A percentile compares a stretch with the other conserved stretches of the same genome.
Conservation (phyloP, 176 grass and related monocot species). For the Triticum dicoccoides region DNA sequence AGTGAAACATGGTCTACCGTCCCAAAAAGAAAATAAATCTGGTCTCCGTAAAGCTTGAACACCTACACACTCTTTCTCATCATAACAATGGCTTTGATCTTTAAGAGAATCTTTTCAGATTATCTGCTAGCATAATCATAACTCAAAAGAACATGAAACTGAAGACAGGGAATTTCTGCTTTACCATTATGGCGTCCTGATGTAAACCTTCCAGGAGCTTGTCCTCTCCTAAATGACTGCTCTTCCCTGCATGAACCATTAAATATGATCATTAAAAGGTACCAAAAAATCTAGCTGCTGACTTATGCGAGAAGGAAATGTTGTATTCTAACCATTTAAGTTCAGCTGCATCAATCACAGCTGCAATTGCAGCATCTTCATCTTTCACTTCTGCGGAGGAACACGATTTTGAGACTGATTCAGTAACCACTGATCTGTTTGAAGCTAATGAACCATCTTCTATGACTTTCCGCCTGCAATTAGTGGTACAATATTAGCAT, state of each 20-base stretch:
- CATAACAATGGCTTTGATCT: not conserved
- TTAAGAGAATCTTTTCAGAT: not conserved
- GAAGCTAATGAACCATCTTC: slow-evolving; percentile 37
- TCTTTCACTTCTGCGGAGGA: slow-evolving; percentile 41
- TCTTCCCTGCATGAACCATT: slow-evolving; percentile 35
- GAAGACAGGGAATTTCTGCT: not conserved
- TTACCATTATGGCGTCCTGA: slow-evolving; percentile 30
- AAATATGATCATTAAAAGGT: not conserved
- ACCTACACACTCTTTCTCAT: not conserved
- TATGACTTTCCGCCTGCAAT: slow-evolving; percentile 46
- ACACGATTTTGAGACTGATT: slow-evolving; percentile 36
- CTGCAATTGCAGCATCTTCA: slow-evolving; percentile 43
- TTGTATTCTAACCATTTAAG: slow-evolving; percentile 35
- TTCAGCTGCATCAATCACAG: slow-evolving; percentile 49
- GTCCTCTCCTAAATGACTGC: slow-evolving; percentile 26
- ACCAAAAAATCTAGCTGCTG: not conserved
- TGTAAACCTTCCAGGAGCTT: slow-evolving; percentile 17
- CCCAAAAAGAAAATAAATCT: not conserved
- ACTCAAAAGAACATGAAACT: not conserved
- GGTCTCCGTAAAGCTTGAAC: not conserved
- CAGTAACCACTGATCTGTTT: slow-evolving; percentile 35
- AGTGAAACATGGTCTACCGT: not conserved
- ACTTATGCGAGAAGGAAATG: not conserved
- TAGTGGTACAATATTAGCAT: slow-evolving; percentile 11
- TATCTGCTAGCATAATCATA: not conserved